These are phyloP conservation scores for Cucumis sativus DNA, from an alignment of 306 rosid genomes.

Conservation along the genomic window Cucumber_9930_V3 NC_026655.2:29912501-29913000, in stretches of 20 bases:
- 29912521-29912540: background rate
- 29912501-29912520: background rate
- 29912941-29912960: too few relatives aligned
- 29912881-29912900: background rate
- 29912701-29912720: background rate
- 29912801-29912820: background rate
- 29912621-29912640: background rate
- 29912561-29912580: background rate
- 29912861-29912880: background rate
- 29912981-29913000: too few relatives aligned
- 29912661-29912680: slow-evolving; percentile 3
- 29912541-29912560: background rate
- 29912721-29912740: slow-evolving; percentile 1
- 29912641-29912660: background rate
- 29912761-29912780: slow-evolving; percentile 2
- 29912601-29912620: background rate
- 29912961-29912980: too few relatives aligned
- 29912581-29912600: background rate
- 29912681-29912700: background rate
- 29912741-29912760: background rate
- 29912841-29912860: background rate
- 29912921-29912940: background rate
- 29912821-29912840: background rate
- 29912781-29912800: background rate
- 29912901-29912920: background rate